phyloP scores from a whole-genome alignment of 139 green algal genomes.

The Haematococcus lacustris region DNA sequence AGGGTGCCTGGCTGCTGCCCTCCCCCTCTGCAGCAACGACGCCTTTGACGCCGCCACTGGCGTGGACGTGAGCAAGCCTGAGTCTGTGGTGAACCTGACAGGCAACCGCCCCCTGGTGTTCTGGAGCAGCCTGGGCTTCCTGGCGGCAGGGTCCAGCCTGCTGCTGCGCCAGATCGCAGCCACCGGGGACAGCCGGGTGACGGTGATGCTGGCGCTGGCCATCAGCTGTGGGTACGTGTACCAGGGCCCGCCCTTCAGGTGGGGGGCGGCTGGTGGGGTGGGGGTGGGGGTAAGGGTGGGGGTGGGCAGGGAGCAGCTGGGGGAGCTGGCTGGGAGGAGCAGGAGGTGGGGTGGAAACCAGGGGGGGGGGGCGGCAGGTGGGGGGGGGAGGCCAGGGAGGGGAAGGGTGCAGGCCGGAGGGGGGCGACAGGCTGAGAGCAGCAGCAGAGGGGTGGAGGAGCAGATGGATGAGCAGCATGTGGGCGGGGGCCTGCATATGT shows the following conservation, averaged over 20 bases:
- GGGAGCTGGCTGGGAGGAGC: too few species aligned
- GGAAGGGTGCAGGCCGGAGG: too few species aligned
- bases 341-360: too few species aligned
- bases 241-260: slow-evolving; percentile 94
- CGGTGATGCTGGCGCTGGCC: slow-evolving; percentile 62
- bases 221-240: slow-evolving; percentile 93
- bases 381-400: too few species aligned
- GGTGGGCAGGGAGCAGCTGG: too few species aligned
- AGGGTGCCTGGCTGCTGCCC: background rate
- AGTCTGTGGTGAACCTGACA: slow-evolving; percentile 92
- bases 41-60: slow-evolving; percentile 86
- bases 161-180: slow-evolving; percentile 36
- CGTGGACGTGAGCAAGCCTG: slow-evolving; percentile 83
- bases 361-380: too few species aligned
- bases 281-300: too few species aligned
- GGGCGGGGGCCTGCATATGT: too few species aligned
- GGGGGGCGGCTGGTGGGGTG: too few species aligned
- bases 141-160: slow-evolving; percentile 45
- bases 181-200: slow-evolving; percentile 18
- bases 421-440: too few species aligned
- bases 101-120: slow-evolving; percentile 37
- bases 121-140: slow-evolving; percentile 35
- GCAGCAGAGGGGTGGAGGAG: too few species aligned
- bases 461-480: too few species aligned
- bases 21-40: slow-evolving; percentile 77